Base-by-base conservation (phyloP, 352 stramenopile species). In the Pythium apleroticum region DNA sequence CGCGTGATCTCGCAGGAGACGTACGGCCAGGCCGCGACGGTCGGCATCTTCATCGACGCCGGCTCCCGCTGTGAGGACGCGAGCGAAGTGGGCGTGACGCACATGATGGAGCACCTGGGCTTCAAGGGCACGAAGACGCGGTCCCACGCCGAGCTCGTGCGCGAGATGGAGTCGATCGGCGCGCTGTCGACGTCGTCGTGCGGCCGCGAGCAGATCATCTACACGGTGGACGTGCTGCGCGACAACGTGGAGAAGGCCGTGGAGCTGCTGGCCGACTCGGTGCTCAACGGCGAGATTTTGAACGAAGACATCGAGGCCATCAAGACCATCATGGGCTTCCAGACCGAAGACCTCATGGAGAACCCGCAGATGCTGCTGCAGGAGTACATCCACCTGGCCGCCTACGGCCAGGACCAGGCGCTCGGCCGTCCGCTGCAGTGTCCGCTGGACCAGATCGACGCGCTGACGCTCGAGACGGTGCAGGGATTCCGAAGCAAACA, bases 1-100 rank as follows among this genome's bases (percentile, higher is more conserved):
- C 90, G 96, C 30, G 96, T 99, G 27, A 97, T 98, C 57, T 98
- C 94, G 15, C 95, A 99, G 66, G 96, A 99, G 72, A 98, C 90
- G 19, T 98, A 98, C 73, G 95, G 93, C 33, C 95, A 98, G 69
- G 93, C 97, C 14, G 95, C 89, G 46, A 98, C 96, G 4, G 77
- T 99, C 62, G 97, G 96, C 30, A 84, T 99, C 27, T 90, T 99
- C 37, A 77, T 98, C 19, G 88, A 98, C 64, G 89, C 92, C 33
- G 96, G 95, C 57, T 97, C 88, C 63, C 84, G 85, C 58, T 84
- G 87, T 60, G 89, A 97, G 68, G 73, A 90, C 56, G 65, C 88
- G 57, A 68, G 71, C 11, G 90, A 83, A 37, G 79, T 90, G 11
- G 96, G 96, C 43, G 86, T 97, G 37, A 98, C 89, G 41, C 96